Base-by-base conservation (phyloP, 2,329 filamentous ascomycete species). In the Gaeumannomyces tritici region DNA sequence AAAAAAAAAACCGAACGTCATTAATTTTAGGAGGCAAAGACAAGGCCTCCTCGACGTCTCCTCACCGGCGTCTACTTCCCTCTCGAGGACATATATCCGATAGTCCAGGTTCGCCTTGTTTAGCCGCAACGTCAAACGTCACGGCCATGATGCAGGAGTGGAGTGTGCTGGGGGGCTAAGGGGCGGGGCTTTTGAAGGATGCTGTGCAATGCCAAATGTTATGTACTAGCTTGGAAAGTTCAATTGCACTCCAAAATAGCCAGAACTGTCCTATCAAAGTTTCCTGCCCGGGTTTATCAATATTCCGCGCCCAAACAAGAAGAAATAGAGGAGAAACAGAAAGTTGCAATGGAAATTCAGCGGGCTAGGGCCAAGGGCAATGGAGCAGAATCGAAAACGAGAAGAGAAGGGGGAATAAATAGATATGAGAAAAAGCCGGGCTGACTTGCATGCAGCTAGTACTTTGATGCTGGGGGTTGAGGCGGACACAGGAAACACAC, bases 221-320 rank as follows among this genome's bases (percentile, higher is more conserved):
- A 18, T 51, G 42, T 9, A 21, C n/a, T 9, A n/a, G 54, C 13
- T 33, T 31, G 18, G n/a, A 27, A 15, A 7, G 73, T 73, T 74
- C 70, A 76, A 77, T 76, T 77, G 73, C 77, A 80, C 77, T 77
- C 77, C 78, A 75, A 67, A 67, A 75, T 80, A 77, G 78, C 78
- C 78, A 77, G 77, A 77, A 67, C 66, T 74, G 70, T 77, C 77
- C 76, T 78, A 79, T 79, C 74, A 70, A 78, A 65, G 58, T 62
- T 63, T 67, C 69, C 68, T 70, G 70, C 67, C 68, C 68, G 68
- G 68, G 69, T 71, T 69, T 70, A 69, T 70, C 67, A 61, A 70
- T 66, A 66, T 68, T 65, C 67, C 70, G 65, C 67, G 68, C 66
- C 66, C 69, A 70, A 70, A 69, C 64, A 68, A 68, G 65, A 68